phyloP scores from a whole-genome alignment of 352 stramenopile species.

The Phytophthora tubulina region DNA sequence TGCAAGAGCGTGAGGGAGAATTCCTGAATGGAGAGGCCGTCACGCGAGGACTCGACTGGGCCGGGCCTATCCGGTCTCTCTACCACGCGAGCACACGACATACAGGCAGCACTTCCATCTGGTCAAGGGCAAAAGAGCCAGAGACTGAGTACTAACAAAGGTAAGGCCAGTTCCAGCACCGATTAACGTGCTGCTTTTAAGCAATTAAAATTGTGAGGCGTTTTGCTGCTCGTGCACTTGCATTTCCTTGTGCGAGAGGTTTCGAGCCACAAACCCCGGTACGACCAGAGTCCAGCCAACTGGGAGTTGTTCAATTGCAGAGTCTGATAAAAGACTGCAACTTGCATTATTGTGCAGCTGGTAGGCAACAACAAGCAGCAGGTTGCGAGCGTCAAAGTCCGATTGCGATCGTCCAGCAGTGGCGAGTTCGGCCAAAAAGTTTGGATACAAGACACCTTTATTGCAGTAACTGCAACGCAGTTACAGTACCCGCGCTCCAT shows the following conservation, averaged over 20 bases:
- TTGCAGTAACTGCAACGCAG: no score
- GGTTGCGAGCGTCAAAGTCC: constrained; percentile 14
- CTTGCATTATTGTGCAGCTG: constrained; percentile 16
- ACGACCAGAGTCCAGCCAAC: constrained; percentile 30
- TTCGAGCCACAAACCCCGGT: constrained; percentile 20
- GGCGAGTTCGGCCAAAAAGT: no score
- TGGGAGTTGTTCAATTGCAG: constrained; percentile 30
- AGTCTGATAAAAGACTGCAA: constrained; percentile 4
- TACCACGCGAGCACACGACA: constrained; percentile 39
- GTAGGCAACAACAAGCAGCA: constrained; percentile 13
- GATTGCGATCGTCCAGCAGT: background rate
- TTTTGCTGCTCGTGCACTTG: constrained; percentile 40
- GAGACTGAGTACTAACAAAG: constrained; percentile 5
- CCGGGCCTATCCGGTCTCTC: constrained; percentile 23
- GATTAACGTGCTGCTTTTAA: constrained; percentile 22
- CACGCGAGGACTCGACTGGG: background rate
- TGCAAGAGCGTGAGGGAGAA: constrained; percentile 42
- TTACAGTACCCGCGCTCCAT: background rate
- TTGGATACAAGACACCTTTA: no score
- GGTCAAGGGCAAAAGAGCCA: constrained; percentile 31
- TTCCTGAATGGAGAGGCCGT: constrained; percentile 44
- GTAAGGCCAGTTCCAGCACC: constrained; percentile 10
- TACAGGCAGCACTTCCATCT: constrained; percentile 31
- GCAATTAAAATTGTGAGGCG: no score
- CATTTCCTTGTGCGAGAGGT: constrained; percentile 23